Percentiles rank a stretch among this genome's conserved stretches.
phyloP scores from a whole-genome alignment of 805 yeast genomes.

The Barnettozyma sp. region DNA sequence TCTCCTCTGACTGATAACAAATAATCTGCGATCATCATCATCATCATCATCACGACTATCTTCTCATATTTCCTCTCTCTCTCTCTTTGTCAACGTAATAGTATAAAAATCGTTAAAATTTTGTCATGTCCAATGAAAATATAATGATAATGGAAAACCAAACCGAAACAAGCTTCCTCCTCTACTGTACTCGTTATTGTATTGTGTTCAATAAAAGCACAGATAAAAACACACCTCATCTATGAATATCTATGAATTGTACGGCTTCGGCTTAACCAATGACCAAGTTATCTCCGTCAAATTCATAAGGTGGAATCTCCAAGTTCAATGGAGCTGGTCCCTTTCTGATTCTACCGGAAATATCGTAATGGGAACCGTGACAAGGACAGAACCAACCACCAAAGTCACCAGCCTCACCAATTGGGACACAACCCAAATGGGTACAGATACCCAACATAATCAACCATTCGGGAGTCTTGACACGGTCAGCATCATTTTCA shows the following conservation, averaged over 20 bases:
- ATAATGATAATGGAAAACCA: conserved; percentile 5
- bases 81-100: conserved; percentile 7
- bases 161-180: background rate
- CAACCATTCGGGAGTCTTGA: conserved; percentile 95
- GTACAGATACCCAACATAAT: conserved; percentile 99
- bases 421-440: conserved; percentile 99
- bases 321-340: conserved; percentile 99
- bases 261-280: conserved; percentile 86
- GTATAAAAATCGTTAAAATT: conserved; percentile 11
- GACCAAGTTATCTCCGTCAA: conserved; percentile 76
- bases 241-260: too few species aligned
- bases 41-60: too few species aligned
- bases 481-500: conserved; percentile 88
- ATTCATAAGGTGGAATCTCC: conserved; percentile 90
- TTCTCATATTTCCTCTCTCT: conserved; percentile 6
- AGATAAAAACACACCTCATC: too few species aligned
- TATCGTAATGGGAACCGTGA: conserved; percentile 99
- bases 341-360: conserved; percentile 99
- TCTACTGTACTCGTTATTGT: background rate
- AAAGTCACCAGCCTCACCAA: conserved; percentile 98
- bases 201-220: too few species aligned
- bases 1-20: too few species aligned
- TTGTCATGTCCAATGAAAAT: conserved; percentile 13
- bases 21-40: too few species aligned
- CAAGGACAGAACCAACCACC: conserved; percentile 99